Evolutionary conservation across 139 green algal species (phyloP).

Genomic region (Chlamydomonas schloesseri): DNA sequence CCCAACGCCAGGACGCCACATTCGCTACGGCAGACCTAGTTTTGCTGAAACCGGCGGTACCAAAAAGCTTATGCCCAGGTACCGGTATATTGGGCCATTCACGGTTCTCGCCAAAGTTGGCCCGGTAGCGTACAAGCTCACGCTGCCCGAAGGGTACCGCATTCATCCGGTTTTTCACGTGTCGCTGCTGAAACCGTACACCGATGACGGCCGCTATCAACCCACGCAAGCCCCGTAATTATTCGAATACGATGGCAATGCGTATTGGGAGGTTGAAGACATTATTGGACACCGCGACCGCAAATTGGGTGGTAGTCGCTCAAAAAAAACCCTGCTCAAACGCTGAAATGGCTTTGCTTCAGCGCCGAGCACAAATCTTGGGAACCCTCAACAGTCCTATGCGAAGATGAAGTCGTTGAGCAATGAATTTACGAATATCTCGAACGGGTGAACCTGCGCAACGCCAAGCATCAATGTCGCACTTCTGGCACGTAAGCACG

Average conservation of each 20-base stretch:
- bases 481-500: not conserved
- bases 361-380: slow-evolving; percentile 45
- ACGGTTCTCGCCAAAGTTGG: not conserved
- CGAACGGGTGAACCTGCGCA: not conserved
- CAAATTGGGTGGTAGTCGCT: not conserved
- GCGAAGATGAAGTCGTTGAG: not conserved
- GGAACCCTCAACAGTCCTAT: slow-evolving; percentile 16
- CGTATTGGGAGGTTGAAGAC: not conserved
- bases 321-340: not conserved
- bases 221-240: not conserved
- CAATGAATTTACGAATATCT: not conserved
- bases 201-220: not conserved
- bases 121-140: slow-evolving; percentile 29
- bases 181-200: slow-evolving; percentile 17
- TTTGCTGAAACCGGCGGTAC: slow-evolving; percentile 27
- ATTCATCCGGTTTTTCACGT: slow-evolving; percentile 61
- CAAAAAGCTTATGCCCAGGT: slow-evolving; percentile 54
- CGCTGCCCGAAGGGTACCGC: slow-evolving; percentile 40
- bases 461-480: not conserved
- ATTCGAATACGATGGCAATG: not conserved
- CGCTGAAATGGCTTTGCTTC: slow-evolving; percentile 42
- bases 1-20: not conserved
- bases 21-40: slow-evolving; percentile 23
- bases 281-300: not conserved
- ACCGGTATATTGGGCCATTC: slow-evolving; percentile 58